Evolutionary conservation across 306 rosid genomes (phyloP), one percentile per base, ranked within the genome.

Genomic region (Echinosophora koreensis): DNA sequence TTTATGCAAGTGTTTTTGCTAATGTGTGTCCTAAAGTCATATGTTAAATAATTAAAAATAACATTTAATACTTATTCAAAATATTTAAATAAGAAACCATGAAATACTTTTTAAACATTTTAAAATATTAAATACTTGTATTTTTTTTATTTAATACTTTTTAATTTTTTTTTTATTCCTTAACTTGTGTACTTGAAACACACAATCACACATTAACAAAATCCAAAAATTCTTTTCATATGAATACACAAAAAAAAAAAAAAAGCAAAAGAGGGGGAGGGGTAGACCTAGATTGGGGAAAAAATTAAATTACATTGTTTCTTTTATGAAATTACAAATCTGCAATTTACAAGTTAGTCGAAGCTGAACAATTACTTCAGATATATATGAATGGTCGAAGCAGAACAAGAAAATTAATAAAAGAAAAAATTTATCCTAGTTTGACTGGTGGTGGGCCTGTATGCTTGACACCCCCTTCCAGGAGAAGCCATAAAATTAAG

Each of bases 331-430:
- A 88, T 86, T 79, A 87, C 90, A 86, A 74, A 83, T 82, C 80
- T 81, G 88, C 80, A 87, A 84, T 87, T 81, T 90, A 89, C 97
- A 93, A 81, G 90, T 90, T 84, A 84, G 82, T 78, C 68, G 82
- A 80, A 73, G 83, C 87, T 80, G 74, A 82, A 87, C 76, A 72
- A 73, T 87, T 86, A 87, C 81, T 77, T 89, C 81, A 83, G 78
- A 80, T 47, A 46, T 88, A 74, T 81, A 81, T 75, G 74, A 87
- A 85, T 80, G 84, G 60, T 42, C 62, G n/a, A 61, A 77, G 34
- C 39, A 80, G 55, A 52, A 66, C 55, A 80, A 86, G 55, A 69
- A 76, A 78, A 44, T 54, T 34, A 46, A 74, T 61, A 62, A 44
- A 51, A 57, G 42, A 66, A 83, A 78, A 66, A 70, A 71, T 76